phyloP scores from a whole-genome alignment of 805 yeast genomes.

The Scheffersomyces spartinae region DNA sequence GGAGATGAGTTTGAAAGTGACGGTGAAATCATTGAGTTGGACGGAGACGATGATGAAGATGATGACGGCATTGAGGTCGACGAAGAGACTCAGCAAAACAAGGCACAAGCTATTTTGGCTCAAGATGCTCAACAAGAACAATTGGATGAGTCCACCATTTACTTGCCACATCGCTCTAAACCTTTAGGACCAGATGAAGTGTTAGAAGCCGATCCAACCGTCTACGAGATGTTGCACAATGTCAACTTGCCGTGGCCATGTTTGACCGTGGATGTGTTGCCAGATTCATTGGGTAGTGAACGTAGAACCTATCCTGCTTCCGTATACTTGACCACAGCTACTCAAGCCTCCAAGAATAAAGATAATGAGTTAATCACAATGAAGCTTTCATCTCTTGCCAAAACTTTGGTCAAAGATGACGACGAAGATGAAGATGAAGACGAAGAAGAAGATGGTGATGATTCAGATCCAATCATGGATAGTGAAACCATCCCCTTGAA shows the following conservation, averaged over 20 bases:
- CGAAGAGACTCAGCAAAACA: constrained; percentile 13
- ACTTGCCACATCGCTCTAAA: constrained; percentile 77
- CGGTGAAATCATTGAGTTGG: constrained; percentile 78
- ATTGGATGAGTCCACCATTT: constrained; percentile 37
- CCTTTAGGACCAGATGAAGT: constrained; percentile 95
- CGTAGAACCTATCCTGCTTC: constrained; percentile 87
- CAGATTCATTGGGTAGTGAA: constrained; percentile 78
- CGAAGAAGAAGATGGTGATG: constrained; percentile 57
- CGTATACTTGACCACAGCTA: constrained; percentile 77
- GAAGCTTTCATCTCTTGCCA: constrained; percentile 70
- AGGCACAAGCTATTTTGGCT: too few species aligned
- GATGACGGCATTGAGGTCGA: constrained; percentile 33
- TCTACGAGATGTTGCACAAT: constrained; percentile 92
- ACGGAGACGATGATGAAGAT: constrained; percentile 31
- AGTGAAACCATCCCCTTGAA: constrained; percentile 67
- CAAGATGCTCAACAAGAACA: constrained; percentile 23
- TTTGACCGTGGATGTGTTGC: constrained; percentile 77
- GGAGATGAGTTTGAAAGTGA: constrained; percentile 92
- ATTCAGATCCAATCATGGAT: constrained; percentile 78
- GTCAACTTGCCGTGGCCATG: constrained; percentile 97
- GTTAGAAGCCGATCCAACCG: constrained; percentile 91
- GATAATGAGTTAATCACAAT: constrained; percentile 83
- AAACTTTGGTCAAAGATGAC: constrained; percentile 79
- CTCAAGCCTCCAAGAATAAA: constrained; percentile 79
- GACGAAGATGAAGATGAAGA: constrained; percentile 62